phyloP scores from a whole-genome alignment of 768 basidiomycete genomes.

The Inosperma sp. region DNA sequence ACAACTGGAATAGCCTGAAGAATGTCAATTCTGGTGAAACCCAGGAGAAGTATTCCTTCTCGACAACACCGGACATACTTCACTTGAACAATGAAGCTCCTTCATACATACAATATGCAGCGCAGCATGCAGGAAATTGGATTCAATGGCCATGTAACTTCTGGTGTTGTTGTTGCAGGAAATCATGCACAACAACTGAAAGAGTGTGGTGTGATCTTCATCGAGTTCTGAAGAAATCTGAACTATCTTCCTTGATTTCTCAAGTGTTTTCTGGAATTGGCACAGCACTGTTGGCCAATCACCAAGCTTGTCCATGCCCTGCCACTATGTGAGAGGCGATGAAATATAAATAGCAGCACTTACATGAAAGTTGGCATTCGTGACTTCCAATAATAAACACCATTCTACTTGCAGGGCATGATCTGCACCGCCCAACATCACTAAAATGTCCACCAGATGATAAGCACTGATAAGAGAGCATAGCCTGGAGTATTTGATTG shows the following conservation, averaged over 20 bases:
- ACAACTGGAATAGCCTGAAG: no score
- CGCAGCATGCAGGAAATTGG: neutral
- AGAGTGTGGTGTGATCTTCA: neutral
- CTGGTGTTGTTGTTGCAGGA: neutral
- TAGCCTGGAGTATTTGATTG: neutral
- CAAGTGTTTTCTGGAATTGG: neutral
- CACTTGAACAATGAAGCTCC: neutral
- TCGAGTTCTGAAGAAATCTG: neutral
- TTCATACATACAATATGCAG: neutral
- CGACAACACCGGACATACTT: neutral
- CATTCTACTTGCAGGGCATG: neutral
- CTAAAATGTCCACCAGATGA: neutral
- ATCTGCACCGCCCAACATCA: neutral
- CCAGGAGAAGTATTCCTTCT: no score
- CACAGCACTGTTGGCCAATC: neutral
- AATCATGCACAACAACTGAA: neutral
- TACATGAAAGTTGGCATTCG: neutral
- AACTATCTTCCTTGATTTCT: neutral
- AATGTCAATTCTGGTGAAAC: no score
- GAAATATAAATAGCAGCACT: neutral
- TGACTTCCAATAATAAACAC: neutral
- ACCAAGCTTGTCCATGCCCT: neutral
- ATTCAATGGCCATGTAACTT: neutral
- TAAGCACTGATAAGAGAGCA: neutral
- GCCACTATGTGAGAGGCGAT: no score